Evolutionary conservation across 2,329 filamentous ascomycete genomes (phyloP).

Genomic region (Balansia obtecta): DNA sequence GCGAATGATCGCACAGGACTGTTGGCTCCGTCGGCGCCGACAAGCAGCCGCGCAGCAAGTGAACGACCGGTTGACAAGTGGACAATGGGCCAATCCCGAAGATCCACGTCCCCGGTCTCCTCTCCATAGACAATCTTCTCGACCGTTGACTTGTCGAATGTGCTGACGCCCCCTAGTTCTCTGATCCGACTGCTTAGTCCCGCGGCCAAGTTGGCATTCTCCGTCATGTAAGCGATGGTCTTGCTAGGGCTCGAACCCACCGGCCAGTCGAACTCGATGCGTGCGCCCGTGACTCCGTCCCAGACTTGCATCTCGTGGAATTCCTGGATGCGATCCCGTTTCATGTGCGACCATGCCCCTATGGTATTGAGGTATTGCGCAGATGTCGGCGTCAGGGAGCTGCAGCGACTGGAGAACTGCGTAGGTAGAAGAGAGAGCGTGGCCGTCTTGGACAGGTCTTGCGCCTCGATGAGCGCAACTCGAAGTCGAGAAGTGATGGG

Average conservation of each 20-base stretch:
- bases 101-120: conserved; percentile 55
- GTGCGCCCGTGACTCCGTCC: conserved; percentile 81
- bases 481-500: conserved; percentile 64
- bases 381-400: conserved; percentile 82
- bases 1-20: conserved; percentile 86
- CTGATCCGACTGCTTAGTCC: conserved; percentile 62
- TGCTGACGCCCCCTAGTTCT: conserved; percentile 53
- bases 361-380: conserved; percentile 72
- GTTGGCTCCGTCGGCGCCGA: conserved; percentile 91
- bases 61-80: conserved; percentile 54
- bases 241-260: conserved; percentile 33
- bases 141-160: conserved; percentile 69
- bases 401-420: conserved; percentile 86
- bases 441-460: conserved; percentile 61
- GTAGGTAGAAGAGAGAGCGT: conserved; percentile 53
- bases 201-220: conserved; percentile 81
- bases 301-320: conserved; percentile 98
- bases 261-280: conserved; percentile 78
- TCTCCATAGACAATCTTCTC: conserved; percentile 67
- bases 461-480: conserved; percentile 80
- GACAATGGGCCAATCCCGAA: conserved; percentile 80
- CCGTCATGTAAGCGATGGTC: conserved; percentile 89
- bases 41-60: conserved; percentile 69
- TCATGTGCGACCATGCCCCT: conserved; percentile 73
- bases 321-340: conserved; percentile 61